These are phyloP conservation scores for Petunia axillaris DNA, from an alignment of 257 asterid species.

Conservation along the genomic window DNA sequence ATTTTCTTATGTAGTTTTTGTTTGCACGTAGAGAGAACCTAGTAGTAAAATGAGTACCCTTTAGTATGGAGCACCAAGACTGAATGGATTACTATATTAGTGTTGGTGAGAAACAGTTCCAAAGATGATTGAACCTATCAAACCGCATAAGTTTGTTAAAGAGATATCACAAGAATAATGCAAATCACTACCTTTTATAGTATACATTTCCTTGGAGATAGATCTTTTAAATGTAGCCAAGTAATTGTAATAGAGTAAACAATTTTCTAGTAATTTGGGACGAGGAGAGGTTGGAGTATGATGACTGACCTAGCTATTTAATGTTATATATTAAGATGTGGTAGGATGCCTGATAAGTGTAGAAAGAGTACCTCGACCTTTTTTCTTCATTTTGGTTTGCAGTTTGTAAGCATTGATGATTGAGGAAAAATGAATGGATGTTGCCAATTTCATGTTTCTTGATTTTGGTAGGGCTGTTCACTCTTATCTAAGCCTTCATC, in stretches of 20 bases:
- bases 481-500: background rate
- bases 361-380: background rate
- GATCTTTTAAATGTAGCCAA: no score
- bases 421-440: background rate
- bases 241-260: background rate
- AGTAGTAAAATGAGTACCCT: background rate
- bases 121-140: background rate
- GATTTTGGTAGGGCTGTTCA: background rate
- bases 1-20: background rate
- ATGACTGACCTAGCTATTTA: no score
- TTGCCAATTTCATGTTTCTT: conserved; percentile 10
- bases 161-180: conserved; percentile 11
- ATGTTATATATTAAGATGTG: no score
- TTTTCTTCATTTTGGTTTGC: background rate
- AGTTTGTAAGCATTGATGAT: background rate
- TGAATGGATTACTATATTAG: background rate
- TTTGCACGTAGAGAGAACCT: conserved; percentile 7
- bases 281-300: background rate
- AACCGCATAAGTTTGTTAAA: background rate
- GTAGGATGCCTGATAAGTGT: no score
- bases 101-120: conserved; percentile 11
- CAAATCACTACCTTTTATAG: background rate
- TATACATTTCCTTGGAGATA: background rate
- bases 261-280: background rate
- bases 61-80: background rate